Evolutionary conservation across 2,329 filamentous ascomycete species (phyloP).

Genomic region (Blumeriella jaapii): DNA sequence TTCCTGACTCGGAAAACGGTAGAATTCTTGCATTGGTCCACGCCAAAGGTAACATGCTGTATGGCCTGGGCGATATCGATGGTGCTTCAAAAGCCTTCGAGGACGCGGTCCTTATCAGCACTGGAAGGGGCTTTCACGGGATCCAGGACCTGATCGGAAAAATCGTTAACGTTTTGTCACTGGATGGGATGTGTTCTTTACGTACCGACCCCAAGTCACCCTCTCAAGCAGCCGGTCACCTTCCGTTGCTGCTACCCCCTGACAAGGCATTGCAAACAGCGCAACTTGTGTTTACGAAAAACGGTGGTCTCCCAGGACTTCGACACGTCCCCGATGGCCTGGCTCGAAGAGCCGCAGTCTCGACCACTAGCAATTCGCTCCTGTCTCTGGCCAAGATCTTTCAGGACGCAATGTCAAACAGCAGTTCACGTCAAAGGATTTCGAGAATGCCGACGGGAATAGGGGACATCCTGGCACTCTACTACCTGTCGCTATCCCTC

Average conservation of each 20-base stretch:
- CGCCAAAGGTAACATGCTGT: constrained; percentile 97
- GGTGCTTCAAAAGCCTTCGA: constrained; percentile 84
- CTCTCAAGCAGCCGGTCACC: constrained; percentile 3
- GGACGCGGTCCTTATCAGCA: constrained; percentile 82
- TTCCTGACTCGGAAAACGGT: constrained; percentile 80
- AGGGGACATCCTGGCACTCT: constrained; percentile 84
- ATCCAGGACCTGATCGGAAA: constrained; percentile 69
- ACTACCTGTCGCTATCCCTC: constrained; percentile 87
- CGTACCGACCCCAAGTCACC: constrained; percentile 17
- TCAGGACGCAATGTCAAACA: constrained; percentile 82
- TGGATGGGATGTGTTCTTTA: constrained; percentile 31
- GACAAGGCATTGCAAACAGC: constrained; percentile 76
- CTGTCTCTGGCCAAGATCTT: constrained; percentile 95
- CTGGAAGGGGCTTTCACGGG: constrained; percentile 56
- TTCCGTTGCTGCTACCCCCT: constrained; percentile 67
- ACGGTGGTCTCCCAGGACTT: constrained; percentile 71
- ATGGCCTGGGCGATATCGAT: constrained; percentile 71
- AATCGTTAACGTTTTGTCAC: constrained; percentile 60
- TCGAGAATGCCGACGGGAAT: constrained; percentile 62
- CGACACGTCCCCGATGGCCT: constrained; percentile 58
- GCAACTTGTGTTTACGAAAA: constrained; percentile 65
- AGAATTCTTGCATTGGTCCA: constrained; percentile 88
- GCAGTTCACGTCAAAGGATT: constrained; percentile 31
- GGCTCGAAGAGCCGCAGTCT: constrained; percentile 68
- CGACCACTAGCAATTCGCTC: constrained; percentile 90